Conservation (phyloP, 805 yeast genomes). For the Metschnikowia reukaufii region DNA sequence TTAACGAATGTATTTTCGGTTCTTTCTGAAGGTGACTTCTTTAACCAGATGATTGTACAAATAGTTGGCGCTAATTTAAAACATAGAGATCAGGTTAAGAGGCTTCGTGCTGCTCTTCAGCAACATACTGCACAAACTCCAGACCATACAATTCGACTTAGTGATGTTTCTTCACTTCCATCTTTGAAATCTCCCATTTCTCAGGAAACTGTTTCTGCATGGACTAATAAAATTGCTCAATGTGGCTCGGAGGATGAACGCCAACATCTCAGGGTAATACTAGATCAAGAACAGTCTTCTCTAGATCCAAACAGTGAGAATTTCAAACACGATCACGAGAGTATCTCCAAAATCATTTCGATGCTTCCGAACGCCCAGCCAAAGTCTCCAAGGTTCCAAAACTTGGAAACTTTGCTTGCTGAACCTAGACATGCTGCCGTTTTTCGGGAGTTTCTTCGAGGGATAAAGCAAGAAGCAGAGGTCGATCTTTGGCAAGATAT, state of each 20-base stretch:
- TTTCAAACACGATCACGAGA: not conserved
- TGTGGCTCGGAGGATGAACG: slow-evolving; percentile 1
- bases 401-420: slow-evolving; percentile 12
- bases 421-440: slow-evolving; percentile 12
- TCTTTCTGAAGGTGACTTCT: slow-evolving; percentile 71
- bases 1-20: slow-evolving; percentile 53
- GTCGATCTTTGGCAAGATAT: slow-evolving; percentile 68
- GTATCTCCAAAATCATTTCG: slow-evolving; percentile 2
- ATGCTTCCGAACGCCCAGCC: not conserved
- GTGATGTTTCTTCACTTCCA: slow-evolving; percentile 2
- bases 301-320: not conserved
- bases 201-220: slow-evolving; percentile 1
- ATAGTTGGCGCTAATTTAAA: slow-evolving; percentile 62
- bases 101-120: slow-evolving; percentile 66
- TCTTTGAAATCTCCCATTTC: slow-evolving; percentile 7
- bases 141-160: not conserved
- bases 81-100: slow-evolving; percentile 72
- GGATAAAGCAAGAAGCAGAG: slow-evolving; percentile 11
- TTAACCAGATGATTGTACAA: slow-evolving; percentile 64
- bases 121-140: slow-evolving; percentile 47
- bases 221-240: slow-evolving; percentile 5
- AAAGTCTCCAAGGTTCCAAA: not conserved
- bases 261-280: not conserved
- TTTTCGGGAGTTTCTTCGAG: slow-evolving; percentile 18
- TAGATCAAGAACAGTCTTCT: slow-evolving; percentile 1